Conservation (phyloP, 1,284 basidiomycete species). For the Flammula alnicola region DNA sequence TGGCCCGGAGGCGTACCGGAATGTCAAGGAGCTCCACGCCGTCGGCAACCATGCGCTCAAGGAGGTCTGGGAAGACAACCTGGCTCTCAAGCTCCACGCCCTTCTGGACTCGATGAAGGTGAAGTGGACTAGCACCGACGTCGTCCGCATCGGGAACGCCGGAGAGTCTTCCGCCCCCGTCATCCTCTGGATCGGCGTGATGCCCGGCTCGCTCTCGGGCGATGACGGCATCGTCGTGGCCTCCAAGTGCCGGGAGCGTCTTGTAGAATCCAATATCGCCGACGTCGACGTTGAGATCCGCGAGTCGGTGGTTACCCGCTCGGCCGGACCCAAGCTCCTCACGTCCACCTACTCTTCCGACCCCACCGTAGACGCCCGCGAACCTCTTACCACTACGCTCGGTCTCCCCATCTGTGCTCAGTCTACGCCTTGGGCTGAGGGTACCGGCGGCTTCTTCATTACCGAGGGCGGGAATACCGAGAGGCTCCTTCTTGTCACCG, state of each 20-base stretch:
- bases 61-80: conserved; percentile 27
- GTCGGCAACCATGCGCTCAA: conserved; percentile 27
- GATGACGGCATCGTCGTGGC: conserved; percentile 15
- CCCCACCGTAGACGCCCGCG: no score
- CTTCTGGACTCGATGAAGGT: conserved; percentile 20
- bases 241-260: conserved; percentile 11
- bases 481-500: conserved; percentile 27
- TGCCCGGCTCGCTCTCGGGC: conserved; percentile 28
- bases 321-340: no score
- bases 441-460: conserved; percentile 40
- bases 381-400: conserved; percentile 38
- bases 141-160: conserved; percentile 28
- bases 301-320: no score
- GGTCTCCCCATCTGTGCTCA: conserved; percentile 35
- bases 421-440: conserved; percentile 35
- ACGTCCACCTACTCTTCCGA: no score
- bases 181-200: conserved; percentile 33
- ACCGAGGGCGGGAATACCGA: conserved; percentile 22
- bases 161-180: conserved; percentile 20
- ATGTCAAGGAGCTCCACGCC: conserved; percentile 26
- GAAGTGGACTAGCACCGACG: conserved; percentile 29
- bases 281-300: no score
- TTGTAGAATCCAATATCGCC: no score
- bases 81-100: conserved; percentile 21
- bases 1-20: conserved; percentile 24